A percentile compares a stretch with the other conserved stretches of the same genome.
These are phyloP conservation scores for Auriscalpium orientale DNA, from an alignment of 768 basidiomycete genomes.

Conservation along the genomic window DNA sequence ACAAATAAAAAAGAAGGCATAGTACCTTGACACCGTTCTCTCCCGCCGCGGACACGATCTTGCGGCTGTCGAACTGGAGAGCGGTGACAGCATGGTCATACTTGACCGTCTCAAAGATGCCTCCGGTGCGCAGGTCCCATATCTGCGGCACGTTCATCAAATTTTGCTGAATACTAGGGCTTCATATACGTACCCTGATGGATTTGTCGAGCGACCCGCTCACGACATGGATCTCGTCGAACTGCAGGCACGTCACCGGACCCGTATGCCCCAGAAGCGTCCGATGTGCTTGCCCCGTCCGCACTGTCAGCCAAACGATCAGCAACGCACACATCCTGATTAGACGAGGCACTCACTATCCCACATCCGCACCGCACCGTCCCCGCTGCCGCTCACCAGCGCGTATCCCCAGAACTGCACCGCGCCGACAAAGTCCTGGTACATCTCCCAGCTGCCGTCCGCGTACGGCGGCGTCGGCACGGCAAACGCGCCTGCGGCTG, in stretches of 20 bases:
- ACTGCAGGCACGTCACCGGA: slow-evolving; percentile 90
- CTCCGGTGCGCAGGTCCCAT: slow-evolving; percentile 93
- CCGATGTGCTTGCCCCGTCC: slow-evolving; percentile 93
- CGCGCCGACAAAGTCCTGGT: slow-evolving; percentile 94
- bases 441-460: slow-evolving; percentile 91
- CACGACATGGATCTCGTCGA: slow-evolving; percentile 90
- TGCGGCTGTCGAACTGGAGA: slow-evolving; percentile 91
- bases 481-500: slow-evolving; percentile 59
- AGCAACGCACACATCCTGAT: neutral
- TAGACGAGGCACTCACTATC: slow-evolving; percentile 64
- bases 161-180: neutral
- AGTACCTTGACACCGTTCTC: slow-evolving; percentile 87
- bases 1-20: neutral
- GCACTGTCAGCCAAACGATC: slow-evolving; percentile 50
- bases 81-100: slow-evolving; percentile 88
- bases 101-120: slow-evolving; percentile 79
- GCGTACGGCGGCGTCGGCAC: slow-evolving; percentile 83
- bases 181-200: slow-evolving; percentile 53
- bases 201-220: slow-evolving; percentile 94
- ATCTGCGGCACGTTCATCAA: slow-evolving; percentile 41
- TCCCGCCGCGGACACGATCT: slow-evolving; percentile 86
- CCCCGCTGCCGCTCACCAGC: slow-evolving; percentile 92
- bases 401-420: slow-evolving; percentile 99
- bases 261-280: slow-evolving; percentile 89
- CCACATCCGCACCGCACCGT: slow-evolving; percentile 98